A percentile compares a stretch with the other conserved stretches of the same genome.
phyloP scores from a whole-genome alignment of 176 grass and related monocot genomes.

The Triticum dicoccoides region DNA sequence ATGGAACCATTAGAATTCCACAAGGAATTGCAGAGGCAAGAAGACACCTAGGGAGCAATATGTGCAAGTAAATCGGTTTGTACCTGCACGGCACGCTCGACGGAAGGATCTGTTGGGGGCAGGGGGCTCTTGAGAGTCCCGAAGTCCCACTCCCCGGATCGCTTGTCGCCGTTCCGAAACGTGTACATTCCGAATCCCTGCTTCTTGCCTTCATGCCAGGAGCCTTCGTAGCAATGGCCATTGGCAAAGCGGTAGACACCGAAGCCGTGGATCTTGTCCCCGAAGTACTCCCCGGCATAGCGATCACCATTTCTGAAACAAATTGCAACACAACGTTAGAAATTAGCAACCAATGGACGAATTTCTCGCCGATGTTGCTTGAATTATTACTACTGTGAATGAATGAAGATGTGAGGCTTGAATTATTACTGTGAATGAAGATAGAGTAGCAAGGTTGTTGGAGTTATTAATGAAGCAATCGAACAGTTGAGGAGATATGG shows the following conservation, averaged over 20 bases:
- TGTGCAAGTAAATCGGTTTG: neutral
- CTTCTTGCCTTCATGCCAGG: constrained; percentile 77
- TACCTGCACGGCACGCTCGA: constrained; percentile 57
- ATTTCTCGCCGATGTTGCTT: neutral
- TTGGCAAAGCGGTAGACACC: constrained; percentile 59
- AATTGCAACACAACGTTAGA: neutral
- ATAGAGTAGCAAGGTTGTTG: neutral
- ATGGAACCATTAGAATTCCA: constrained; percentile 27
- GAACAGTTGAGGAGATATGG: neutral
- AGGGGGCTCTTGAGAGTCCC: constrained; percentile 43
- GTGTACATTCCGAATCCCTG: constrained; percentile 69
- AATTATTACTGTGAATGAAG: neutral
- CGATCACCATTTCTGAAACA: constrained; percentile 56
- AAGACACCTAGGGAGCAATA: neutral
- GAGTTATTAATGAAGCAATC: neutral
- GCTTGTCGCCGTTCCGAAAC: constrained; percentile 36
- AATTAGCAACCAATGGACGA: neutral
- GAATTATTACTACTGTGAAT: neutral
- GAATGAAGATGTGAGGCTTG: neutral
- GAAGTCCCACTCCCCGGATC: constrained; percentile 54
- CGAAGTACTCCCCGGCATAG: constrained; percentile 65
- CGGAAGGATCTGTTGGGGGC: constrained; percentile 28
- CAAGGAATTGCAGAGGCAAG: constrained; percentile 3
- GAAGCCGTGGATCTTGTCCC: constrained; percentile 65
- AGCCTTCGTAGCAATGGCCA: constrained; percentile 70